A percentile compares a stretch with the other conserved stretches of the same genome.
These are phyloP conservation scores for Rosa persica DNA, from an alignment of 306 rosid genomes.

Conservation along the genomic window DNA sequence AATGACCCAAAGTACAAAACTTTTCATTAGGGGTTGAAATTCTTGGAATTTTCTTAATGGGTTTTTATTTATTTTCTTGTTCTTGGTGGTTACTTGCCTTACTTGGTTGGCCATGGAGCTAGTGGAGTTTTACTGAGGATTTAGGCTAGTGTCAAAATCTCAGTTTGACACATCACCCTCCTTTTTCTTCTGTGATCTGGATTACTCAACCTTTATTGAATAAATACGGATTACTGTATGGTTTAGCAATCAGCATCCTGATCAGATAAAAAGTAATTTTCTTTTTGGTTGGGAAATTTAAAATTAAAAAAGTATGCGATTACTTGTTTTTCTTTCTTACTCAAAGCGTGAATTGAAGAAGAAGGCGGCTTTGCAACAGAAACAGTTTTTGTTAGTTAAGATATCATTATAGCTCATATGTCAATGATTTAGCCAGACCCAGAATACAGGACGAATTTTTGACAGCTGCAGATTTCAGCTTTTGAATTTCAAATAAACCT, in stretches of 20 bases:
- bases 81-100: conserved; percentile 19
- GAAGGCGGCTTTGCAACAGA: neutral
- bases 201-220: conserved; percentile 13
- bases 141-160: conserved; percentile 27
- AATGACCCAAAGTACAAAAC: conserved; percentile 40
- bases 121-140: neutral
- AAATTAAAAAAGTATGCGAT: neutral
- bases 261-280: conserved; percentile 19
- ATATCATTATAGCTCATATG: neutral
- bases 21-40: conserved; percentile 31
- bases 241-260: conserved; percentile 35
- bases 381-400: conserved; percentile 10
- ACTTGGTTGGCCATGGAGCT: conserved; percentile 26
- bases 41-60: conserved; percentile 25
- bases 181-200: conserved; percentile 20
- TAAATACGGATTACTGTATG: neutral
- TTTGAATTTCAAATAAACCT: neutral
- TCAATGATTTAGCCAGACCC: neutral
- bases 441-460: neutral
- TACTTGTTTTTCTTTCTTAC: neutral
- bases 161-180: conserved; percentile 31
- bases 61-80: conserved; percentile 40
- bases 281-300: neutral
- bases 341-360: conserved; percentile 6
- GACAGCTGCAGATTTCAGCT: neutral